Evolutionary conservation across 2,329 filamentous ascomycete species (phyloP), one percentile per base, ranked within the genome.

Genomic region (Fusarium lyarnte): DNA sequence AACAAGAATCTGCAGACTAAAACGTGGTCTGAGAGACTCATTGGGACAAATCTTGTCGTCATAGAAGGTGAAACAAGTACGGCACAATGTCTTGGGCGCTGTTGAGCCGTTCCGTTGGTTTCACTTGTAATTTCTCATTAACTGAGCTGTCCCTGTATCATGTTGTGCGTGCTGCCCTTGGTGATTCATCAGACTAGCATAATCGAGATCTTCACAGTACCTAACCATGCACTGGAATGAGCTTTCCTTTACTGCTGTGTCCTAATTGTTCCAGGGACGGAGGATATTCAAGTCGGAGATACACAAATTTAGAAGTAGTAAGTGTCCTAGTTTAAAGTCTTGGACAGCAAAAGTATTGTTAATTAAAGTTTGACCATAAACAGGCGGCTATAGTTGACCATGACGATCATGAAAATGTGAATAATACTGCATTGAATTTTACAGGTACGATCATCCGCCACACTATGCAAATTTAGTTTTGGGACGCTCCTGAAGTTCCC

Each of bases 401-500:
- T 51, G n/a, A 2, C 12, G 17, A 25, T 25, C 6, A 2, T 23
- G 17, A 35, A 49, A 25, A 25, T 11, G 17, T 10, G 11, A 33
- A 25, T 25, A 6, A 35, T 51, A 19, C 8, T 35, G 6, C 4
- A 35, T 14, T 21, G 3, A 8, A 17, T 21, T 23, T 35, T 14
- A 6, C 31, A 21, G 19, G 8, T 51, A 10, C 6, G 4, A 1
- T 6, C 12, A 3, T 51, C 29, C 31, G 12, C 6, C 6, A 35
- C 19, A 5, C 69, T 46, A 76, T 41, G 64, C 60, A 63, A 79
- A 80, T 19, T 69, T 64, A 1, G 74, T 75, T 66, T 77, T 75
- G 14, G 81, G 81, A n/a, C 73, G 72, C 43, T 78, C 71, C 58
- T 81, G 41, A 38, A 78, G 66, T 59, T 80, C 76, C 2, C 89